These are phyloP conservation scores for Conticribra guillardii DNA, from an alignment of 108 stramenopile species.

Conservation along the genomic window DNA sequence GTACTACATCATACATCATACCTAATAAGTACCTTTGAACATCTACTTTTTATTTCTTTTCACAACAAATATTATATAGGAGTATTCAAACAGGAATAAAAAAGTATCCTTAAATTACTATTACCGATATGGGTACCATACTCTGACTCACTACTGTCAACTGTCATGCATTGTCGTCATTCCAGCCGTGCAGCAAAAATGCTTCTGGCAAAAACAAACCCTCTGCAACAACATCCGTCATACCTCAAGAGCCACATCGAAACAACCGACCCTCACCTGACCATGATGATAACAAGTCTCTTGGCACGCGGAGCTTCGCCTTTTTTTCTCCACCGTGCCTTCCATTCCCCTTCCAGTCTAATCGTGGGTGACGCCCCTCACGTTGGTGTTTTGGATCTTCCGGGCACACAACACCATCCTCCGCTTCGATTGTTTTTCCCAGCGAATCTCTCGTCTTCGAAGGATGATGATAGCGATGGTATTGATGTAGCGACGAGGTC, in stretches of 20 bases:
- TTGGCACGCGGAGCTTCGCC: neutral
- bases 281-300: neutral
- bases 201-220: neutral
- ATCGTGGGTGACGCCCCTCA: constrained; percentile 38
- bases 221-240: neutral
- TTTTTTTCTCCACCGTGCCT: constrained; percentile 22
- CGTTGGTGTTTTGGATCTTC: constrained; percentile 45
- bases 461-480: no score
- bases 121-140: no score
- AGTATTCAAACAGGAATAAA: no score
- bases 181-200: no score
- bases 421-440: constrained; percentile 47
- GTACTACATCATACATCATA: no score
- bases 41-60: no score
- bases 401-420: constrained; percentile 23
- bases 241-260: neutral
- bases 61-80: no score
- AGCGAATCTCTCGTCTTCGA: constrained; percentile 4
- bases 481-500: constrained; percentile 32
- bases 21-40: no score
- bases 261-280: no score
- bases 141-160: no score
- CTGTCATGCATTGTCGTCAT: no score
- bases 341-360: constrained; percentile 34
- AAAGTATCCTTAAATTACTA: no score